Percentiles rank a stretch among this genome's conserved stretches.
Conservation (phyloP, 495 filamentous ascomycete species). For the Schizothecium vesticola region DNA sequence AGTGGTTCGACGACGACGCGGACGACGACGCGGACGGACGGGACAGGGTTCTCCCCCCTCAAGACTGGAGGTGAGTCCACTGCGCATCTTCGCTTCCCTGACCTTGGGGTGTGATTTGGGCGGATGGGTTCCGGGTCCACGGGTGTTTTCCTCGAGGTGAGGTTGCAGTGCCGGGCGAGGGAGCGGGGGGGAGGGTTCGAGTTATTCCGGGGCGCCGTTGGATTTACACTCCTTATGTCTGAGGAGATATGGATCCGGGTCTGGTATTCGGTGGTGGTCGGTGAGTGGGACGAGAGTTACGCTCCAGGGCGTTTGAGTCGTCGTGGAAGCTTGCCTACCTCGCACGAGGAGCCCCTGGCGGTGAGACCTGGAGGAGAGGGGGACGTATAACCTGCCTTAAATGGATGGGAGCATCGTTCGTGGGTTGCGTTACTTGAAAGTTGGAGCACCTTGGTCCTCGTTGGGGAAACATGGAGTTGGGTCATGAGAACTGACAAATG, state of each 20-base stretch:
- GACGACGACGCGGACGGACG: not conserved
- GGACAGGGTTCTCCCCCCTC: not conserved
- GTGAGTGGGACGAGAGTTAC: not conserved
- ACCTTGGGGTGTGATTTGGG: not conserved
- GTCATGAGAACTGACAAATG: not conserved
- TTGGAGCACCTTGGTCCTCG: not conserved
- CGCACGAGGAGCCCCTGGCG: not conserved
- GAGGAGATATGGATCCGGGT: not conserved
- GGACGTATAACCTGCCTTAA: not conserved
- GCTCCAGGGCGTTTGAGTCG: not conserved
- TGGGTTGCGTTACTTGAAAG: not conserved
- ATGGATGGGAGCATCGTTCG: not conserved
- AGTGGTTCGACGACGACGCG: not conserved
- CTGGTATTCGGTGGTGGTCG: not conserved
- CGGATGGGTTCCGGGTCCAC: not conserved
- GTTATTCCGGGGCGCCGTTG: not conserved
- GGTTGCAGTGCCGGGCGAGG: not conserved
- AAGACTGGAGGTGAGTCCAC: not conserved
- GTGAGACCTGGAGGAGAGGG: not conserved
- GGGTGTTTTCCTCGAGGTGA: not conserved
- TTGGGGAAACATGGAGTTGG: not conserved
- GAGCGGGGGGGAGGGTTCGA: not conserved
- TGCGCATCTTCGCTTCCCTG: not conserved
- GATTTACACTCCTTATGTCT: not conserved
- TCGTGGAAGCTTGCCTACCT: not conserved